Conservation (phyloP, 768 basidiomycete genomes). For the Boletellus emodensis region DNA sequence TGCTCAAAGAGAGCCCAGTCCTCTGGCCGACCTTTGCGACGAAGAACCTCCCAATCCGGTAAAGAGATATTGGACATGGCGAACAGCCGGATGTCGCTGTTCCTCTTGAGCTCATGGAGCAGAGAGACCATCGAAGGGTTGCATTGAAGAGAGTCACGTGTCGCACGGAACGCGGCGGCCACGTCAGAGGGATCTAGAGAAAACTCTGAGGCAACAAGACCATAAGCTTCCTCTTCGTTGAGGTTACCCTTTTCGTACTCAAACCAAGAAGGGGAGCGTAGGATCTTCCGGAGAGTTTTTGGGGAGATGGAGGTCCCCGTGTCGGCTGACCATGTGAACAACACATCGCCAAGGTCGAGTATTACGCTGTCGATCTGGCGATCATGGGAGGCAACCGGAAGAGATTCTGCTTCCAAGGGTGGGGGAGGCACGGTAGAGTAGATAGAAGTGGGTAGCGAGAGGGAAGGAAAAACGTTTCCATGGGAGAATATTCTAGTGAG, state of each 20-base stretch:
- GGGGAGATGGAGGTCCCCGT: slow-evolving; percentile 17
- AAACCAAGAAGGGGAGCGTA: slow-evolving; percentile 17
- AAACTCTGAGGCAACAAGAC: slow-evolving; percentile 8
- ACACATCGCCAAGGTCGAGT: slow-evolving; percentile 19
- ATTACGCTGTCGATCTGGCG: slow-evolving; percentile 19
- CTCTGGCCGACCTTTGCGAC: slow-evolving; percentile 2
- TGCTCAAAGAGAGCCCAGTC: slow-evolving; percentile 20
- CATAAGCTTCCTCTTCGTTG: slow-evolving; percentile 6
- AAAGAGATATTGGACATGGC: slow-evolving; percentile 23
- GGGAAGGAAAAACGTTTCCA: too few species aligned
- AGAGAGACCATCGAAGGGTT: slow-evolving; percentile 11
- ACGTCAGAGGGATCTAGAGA: slow-evolving; percentile 14
- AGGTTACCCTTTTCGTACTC: slow-evolving; percentile 22
- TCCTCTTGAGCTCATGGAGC: slow-evolving; percentile 12
- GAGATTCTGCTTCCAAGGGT: neutral
- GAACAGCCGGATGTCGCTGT: slow-evolving; percentile 7
- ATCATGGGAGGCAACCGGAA: neutral
- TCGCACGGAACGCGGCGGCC: slow-evolving; percentile 2
- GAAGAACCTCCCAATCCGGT: slow-evolving; percentile 20
- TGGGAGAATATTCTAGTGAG: too few species aligned
- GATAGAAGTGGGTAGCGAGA: too few species aligned
- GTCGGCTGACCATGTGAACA: slow-evolving; percentile 21
- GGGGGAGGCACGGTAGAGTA: too few species aligned
- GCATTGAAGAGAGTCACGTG: slow-evolving; percentile 4
- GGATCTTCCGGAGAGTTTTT: slow-evolving; percentile 5